Percentiles rank a stretch among this genome's conserved stretches.
Conservation (phyloP, 1,284 basidiomycete species). For the Gymnopus androsaceus region DNA sequence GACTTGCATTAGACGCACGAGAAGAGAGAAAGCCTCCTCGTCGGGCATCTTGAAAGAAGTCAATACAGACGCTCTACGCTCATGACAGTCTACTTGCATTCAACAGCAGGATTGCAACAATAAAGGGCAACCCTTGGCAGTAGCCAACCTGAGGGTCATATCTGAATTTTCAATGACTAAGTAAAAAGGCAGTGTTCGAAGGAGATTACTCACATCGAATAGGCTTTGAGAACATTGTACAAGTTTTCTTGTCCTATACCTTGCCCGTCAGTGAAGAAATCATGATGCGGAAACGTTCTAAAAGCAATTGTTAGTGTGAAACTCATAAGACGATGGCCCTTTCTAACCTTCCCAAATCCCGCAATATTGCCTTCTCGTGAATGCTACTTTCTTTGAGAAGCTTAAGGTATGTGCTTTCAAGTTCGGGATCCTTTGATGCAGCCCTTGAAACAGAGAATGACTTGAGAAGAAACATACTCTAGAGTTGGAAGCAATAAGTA, state of each 20-base stretch:
- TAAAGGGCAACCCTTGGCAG: slow-evolving; percentile 94
- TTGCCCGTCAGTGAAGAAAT: slow-evolving; percentile 90
- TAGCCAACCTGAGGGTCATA: slow-evolving; percentile 97
- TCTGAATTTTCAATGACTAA: slow-evolving; percentile 38
- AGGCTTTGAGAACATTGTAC: slow-evolving; percentile 97
- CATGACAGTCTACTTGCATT: slow-evolving; percentile 61
- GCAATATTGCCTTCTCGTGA: slow-evolving; percentile 92
- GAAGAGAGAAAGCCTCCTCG: slow-evolving; percentile 94
- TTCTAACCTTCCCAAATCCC: slow-evolving; percentile 81
- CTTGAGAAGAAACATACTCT: slow-evolving; percentile 13
- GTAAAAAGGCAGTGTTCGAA: slow-evolving; percentile 18
- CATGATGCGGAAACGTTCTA: slow-evolving; percentile 96
- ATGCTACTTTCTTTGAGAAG: slow-evolving; percentile 82
- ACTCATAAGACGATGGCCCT: background rate
- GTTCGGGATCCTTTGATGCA: slow-evolving; percentile 85
- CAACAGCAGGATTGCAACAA: slow-evolving; percentile 89
- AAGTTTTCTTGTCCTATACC: slow-evolving; percentile 95
- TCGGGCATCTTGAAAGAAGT: slow-evolving; percentile 82
- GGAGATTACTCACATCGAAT: slow-evolving; percentile 66
- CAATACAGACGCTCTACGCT: slow-evolving; percentile 3
- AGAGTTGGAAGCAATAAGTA: slow-evolving; percentile 33
- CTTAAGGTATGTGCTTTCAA: slow-evolving; percentile 85
- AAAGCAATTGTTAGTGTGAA: slow-evolving; percentile 13
- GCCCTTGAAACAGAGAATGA: slow-evolving; percentile 49
- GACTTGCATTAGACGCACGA: slow-evolving; percentile 97